phyloP scores from a whole-genome alignment of 495 filamentous ascomycete species.

The Aspergillus olivimuriae region DNA sequence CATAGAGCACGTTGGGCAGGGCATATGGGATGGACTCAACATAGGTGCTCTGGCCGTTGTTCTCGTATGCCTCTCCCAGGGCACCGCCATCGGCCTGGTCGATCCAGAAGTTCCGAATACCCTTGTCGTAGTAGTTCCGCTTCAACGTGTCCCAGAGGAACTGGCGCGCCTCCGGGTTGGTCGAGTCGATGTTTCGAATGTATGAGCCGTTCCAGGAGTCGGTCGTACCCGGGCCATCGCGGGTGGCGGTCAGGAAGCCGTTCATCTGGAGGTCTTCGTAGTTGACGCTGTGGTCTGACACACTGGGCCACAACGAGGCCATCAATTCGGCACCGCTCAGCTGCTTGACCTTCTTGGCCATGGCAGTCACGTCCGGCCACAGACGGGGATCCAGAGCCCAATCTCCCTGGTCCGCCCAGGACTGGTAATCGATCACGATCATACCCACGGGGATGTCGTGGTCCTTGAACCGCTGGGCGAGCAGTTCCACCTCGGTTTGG shows the following conservation, averaged over 20 bases:
- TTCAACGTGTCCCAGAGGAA: constrained; percentile 47
- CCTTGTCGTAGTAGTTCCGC: constrained; percentile 49
- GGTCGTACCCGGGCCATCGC: constrained; percentile 22
- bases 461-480: constrained; percentile 18
- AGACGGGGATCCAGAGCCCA: constrained; percentile 24
- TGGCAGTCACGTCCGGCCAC: constrained; percentile 19
- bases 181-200: constrained; percentile 27
- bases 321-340: constrained; percentile 28
- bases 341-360: constrained; percentile 20
- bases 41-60: constrained; percentile 25
- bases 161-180: constrained; percentile 35
- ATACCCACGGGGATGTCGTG: constrained; percentile 21
- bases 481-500: constrained; percentile 18
- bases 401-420: constrained; percentile 29
- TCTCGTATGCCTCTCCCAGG: constrained; percentile 26
- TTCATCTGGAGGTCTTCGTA: constrained; percentile 23
- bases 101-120: constrained; percentile 47
- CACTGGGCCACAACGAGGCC: constrained; percentile 29
- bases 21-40: constrained; percentile 23
- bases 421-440: constrained; percentile 30
- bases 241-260: constrained; percentile 22
- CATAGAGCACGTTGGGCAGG: constrained; percentile 22
- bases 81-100: constrained; percentile 28
- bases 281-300: constrained; percentile 23
- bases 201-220: constrained; percentile 27